Conservation (phyloP, 345 rosid genomes). For the Populus simonii region DNA sequence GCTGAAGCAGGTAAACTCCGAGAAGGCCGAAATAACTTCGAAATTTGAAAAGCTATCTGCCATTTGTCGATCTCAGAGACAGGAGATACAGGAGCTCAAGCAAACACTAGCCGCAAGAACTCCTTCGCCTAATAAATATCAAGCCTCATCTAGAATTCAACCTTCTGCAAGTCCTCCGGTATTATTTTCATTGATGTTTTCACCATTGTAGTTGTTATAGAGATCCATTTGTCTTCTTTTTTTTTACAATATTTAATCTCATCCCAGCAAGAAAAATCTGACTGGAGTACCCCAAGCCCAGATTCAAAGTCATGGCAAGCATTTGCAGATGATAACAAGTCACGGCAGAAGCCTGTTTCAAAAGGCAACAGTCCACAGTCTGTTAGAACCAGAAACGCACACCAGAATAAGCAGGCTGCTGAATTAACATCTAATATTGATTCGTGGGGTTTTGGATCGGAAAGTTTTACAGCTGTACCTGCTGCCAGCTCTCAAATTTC, state of each 20-base stretch:
- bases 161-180: conserved; percentile 46
- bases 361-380: conserved; percentile 43
- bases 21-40: conserved; percentile 73
- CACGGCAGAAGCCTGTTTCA: conserved; percentile 38
- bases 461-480: conserved; percentile 63
- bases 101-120: conserved; percentile 62
- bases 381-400: conserved; percentile 48
- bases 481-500: conserved; percentile 31
- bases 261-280: conserved; percentile 46
- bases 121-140: conserved; percentile 60
- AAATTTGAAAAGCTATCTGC: conserved; percentile 92
- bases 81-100: conserved; percentile 94
- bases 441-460: conserved; percentile 83
- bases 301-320: conserved; percentile 74
- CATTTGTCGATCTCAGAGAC: conserved; percentile 92
- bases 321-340: conserved; percentile 56
- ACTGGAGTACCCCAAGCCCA: conserved; percentile 43
- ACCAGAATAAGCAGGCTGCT: conserved; percentile 44
- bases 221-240: background rate
- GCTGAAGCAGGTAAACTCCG: conserved; percentile 63
- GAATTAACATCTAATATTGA: conserved; percentile 46
- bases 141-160: conserved; percentile 41
- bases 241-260: conserved; percentile 12
- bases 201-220: background rate
- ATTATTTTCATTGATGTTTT: conserved; percentile 11